A percentile compares a stretch with the other conserved stretches of the same genome.
phyloP scores from a whole-genome alignment of 2,329 filamentous ascomycete species.

The Phoma sp. region DNA sequence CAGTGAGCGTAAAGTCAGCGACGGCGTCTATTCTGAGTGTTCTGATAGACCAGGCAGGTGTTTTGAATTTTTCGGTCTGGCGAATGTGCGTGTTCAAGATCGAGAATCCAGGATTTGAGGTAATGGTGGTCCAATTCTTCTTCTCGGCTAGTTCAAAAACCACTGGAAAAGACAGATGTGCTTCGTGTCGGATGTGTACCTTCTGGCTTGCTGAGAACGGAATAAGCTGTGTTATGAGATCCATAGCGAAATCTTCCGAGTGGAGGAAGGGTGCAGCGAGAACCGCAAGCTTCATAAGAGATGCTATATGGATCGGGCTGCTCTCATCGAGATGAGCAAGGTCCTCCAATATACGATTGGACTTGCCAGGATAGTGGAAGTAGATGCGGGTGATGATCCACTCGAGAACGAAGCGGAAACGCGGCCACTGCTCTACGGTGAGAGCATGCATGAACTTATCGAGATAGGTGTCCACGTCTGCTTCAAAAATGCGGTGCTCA shows the following conservation, averaged over 20 bases:
- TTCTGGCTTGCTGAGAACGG: conserved; percentile 56
- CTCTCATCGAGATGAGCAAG: conserved; percentile 51
- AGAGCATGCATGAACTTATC: conserved; percentile 50
- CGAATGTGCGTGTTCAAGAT: conserved; percentile 53
- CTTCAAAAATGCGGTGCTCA: conserved; percentile 43
- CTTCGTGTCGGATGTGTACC: conserved; percentile 60
- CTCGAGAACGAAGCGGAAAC: conserved; percentile 55
- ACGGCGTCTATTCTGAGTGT: conserved; percentile 51
- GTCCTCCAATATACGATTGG: conserved; percentile 43
- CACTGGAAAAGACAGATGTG: conserved; percentile 56
- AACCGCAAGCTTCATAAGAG: conserved; percentile 55
- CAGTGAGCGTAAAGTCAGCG: conserved; percentile 50
- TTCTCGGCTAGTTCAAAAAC: conserved; percentile 50
- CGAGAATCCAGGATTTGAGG: conserved; percentile 49
- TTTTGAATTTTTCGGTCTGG: conserved; percentile 51
- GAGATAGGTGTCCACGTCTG: conserved; percentile 42
- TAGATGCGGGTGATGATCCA: conserved; percentile 56
- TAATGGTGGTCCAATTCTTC: conserved; percentile 46
- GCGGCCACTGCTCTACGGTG: conserved; percentile 54
- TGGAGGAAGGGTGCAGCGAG: conserved; percentile 49
- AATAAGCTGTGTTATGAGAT: conserved; percentile 51
- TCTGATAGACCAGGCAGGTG: conserved; percentile 48
- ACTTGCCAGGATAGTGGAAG: conserved; percentile 40
- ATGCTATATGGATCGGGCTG: conserved; percentile 56
- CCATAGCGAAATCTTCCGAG: conserved; percentile 46